Percentiles rank a stretch among this genome's conserved stretches.
Evolutionary conservation across 2,329 filamentous ascomycete species (phyloP).

Genomic region (Tolypocladium guangdongense): DNA sequence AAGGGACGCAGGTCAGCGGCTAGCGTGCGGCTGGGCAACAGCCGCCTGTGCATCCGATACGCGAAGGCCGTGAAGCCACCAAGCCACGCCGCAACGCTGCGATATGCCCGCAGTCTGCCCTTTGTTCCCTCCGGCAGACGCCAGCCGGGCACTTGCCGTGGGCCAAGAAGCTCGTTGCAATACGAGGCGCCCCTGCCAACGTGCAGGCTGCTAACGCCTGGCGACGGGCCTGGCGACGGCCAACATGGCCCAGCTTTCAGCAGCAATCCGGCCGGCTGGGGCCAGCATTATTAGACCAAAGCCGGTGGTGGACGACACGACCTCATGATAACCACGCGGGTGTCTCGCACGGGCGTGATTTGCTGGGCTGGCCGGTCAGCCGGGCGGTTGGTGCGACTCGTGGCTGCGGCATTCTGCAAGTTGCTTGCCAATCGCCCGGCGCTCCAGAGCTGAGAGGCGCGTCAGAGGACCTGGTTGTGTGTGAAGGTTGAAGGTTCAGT

Average conservation of each 20-base stretch:
- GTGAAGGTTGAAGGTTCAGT: no score
- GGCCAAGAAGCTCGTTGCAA: background rate
- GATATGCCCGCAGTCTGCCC: background rate
- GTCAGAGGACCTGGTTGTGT: background rate
- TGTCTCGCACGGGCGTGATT: background rate
- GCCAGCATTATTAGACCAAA: background rate
- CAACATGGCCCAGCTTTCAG: background rate
- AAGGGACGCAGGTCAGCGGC: background rate
- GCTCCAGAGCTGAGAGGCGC: background rate
- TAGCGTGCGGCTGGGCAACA: background rate
- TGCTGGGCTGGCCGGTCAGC: background rate
- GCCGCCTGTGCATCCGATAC: background rate
- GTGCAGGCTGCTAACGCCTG: background rate
- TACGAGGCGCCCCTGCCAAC: background rate
- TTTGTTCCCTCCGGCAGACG: background rate
- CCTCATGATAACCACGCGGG: background rate
- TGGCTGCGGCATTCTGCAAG: background rate
- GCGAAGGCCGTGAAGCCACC: background rate
- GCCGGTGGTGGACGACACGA: no score
- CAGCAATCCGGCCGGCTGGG: background rate
- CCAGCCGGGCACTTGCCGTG: background rate
- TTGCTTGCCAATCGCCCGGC: background rate
- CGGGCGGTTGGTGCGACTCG: background rate
- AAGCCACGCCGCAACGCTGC: background rate
- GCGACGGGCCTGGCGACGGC: background rate